Conservation (phyloP, 805 yeast species). For the Hanseniaspora meyeri region DNA sequence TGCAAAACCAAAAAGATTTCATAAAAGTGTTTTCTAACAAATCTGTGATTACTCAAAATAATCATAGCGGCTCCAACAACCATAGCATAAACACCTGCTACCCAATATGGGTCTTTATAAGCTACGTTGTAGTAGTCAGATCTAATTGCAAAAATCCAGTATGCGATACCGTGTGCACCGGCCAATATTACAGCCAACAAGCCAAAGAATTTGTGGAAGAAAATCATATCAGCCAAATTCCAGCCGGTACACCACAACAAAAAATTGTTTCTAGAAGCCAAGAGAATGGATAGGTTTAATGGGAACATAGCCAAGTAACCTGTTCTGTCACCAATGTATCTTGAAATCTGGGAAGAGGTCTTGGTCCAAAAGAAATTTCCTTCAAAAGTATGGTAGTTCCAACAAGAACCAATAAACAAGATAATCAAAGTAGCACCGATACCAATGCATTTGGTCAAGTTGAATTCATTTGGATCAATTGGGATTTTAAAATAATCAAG, state of each 20-base stretch:
- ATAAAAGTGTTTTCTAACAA: conserved; percentile 33
- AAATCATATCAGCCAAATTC: conserved; percentile 44
- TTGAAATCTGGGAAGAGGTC: conserved; percentile 13
- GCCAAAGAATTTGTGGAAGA: conserved; percentile 52
- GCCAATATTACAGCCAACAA: conserved; percentile 28
- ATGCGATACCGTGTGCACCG: conserved; percentile 15
- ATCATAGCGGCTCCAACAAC: conserved; percentile 29
- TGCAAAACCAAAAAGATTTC: conserved; percentile 34
- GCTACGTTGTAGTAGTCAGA: conserved; percentile 25
- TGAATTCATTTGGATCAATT: neutral
- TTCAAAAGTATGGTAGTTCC: conserved; percentile 14
- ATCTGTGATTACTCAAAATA: conserved; percentile 32
- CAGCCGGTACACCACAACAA: conserved; percentile 49
- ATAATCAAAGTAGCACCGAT: conserved; percentile 12
- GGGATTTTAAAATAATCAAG: neutral
- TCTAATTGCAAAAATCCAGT: conserved; percentile 4
- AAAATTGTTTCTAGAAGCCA: conserved; percentile 61
- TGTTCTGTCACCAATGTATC: conserved; percentile 37
- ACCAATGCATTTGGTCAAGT: conserved; percentile 11
- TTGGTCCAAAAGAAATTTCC: conserved; percentile 8
- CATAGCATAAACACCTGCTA: conserved; percentile 22
- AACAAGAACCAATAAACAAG: conserved; percentile 11
- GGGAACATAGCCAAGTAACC: conserved; percentile 37
- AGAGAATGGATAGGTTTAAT: conserved; percentile 44
- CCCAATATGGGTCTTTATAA: conserved; percentile 31